Evolutionary conservation across 2,329 filamentous ascomycete genomes (phyloP).

Genomic region (Clonostachys sp.): DNA sequence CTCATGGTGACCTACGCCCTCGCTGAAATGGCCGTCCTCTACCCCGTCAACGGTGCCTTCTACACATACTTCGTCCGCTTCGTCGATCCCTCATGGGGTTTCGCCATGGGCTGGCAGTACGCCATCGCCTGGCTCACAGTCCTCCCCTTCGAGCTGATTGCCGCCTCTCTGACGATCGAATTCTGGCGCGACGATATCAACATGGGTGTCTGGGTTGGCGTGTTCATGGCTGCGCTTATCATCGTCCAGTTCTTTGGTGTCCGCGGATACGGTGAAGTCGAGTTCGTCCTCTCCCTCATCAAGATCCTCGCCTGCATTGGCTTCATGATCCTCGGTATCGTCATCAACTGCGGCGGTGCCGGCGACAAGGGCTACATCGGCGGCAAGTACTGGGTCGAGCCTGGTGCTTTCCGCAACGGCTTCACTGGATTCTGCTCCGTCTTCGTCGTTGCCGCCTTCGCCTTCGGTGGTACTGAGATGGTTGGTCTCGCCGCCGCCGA

Average conservation of each 20-base stretch:
- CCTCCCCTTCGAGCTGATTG: constrained; percentile 41
- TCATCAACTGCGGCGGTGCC: constrained; percentile 56
- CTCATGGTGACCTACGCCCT: constrained; percentile 49
- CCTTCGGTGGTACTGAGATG: constrained; percentile 69
- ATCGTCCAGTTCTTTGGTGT: constrained; percentile 53
- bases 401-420: constrained; percentile 61
- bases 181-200: constrained; percentile 28
- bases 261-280: constrained; percentile 52
- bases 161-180: constrained; percentile 45
- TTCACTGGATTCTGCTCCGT: constrained; percentile 71
- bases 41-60: constrained; percentile 59
- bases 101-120: constrained; percentile 45
- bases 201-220: constrained; percentile 3
- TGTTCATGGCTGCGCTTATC: constrained; percentile 48
- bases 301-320: constrained; percentile 55
- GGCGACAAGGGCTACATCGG: constrained; percentile 44
- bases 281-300: constrained; percentile 53
- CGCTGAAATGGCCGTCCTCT: constrained; percentile 58
- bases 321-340: constrained; percentile 60
- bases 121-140: constrained; percentile 35
- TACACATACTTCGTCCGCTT: constrained; percentile 58
- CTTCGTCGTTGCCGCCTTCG: constrained; percentile 69
- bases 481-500: constrained; percentile 74
- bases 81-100: constrained; percentile 56
- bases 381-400: constrained; percentile 42